A percentile compares a stretch with the other conserved stretches of the same genome.
Conservation (phyloP, 2,329 filamentous ascomycete genomes). For the Coniochaeta sp. region DNA sequence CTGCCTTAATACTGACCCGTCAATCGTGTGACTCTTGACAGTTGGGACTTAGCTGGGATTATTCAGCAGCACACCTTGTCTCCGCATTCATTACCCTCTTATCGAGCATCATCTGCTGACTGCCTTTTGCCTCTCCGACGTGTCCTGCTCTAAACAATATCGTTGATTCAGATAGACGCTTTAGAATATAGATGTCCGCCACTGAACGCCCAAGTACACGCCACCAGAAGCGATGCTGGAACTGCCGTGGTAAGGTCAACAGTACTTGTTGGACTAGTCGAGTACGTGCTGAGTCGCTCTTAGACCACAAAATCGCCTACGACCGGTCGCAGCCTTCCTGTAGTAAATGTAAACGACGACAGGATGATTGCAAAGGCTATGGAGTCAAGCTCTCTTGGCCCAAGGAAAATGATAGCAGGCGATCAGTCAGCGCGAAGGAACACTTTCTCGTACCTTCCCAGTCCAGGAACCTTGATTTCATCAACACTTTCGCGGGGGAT, state of each 20-base stretch:
- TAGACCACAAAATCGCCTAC: conserved; percentile 10
- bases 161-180: too few relatives aligned
- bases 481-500: conserved; percentile 5
- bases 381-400: conserved; percentile 12
- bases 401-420: background rate
- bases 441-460: conserved; percentile 3
- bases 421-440: background rate
- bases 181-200: too few relatives aligned
- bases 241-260: conserved; percentile 2
- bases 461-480: conserved; percentile 4
- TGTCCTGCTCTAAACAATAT: too few relatives aligned
- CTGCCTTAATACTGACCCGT: too few relatives aligned
- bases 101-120: too few relatives aligned
- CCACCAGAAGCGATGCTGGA: background rate
- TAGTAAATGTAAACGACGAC: conserved; percentile 5
- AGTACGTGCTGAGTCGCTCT: background rate
- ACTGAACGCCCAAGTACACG: too few relatives aligned
- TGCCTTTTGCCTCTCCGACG: too few relatives aligned
- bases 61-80: too few relatives aligned
- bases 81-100: too few relatives aligned
- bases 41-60: too few relatives aligned
- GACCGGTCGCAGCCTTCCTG: conserved; percentile 10
- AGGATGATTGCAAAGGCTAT: conserved; percentile 8
- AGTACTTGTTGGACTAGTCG: too few relatives aligned
- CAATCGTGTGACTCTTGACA: too few relatives aligned